Base-by-base conservation (phyloP, 2,329 filamentous ascomycete species). In the Clonostachys sp. region DNA sequence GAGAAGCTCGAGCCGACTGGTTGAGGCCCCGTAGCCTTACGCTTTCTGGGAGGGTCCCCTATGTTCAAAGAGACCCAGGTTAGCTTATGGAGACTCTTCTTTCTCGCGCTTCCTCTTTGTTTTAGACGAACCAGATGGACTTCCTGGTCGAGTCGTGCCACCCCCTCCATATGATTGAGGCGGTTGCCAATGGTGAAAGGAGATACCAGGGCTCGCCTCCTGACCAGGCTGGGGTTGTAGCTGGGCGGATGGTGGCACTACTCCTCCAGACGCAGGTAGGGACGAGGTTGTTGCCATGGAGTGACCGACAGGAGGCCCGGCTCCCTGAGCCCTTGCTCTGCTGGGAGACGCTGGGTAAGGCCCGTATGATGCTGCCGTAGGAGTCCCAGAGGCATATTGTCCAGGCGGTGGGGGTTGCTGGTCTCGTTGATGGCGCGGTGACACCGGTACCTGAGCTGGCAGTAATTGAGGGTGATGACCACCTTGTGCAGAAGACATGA, bases 151-250 rank as follows among this genome's bases (percentile, higher is more conserved):
- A 58, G 83, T 81, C 48, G 78, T 74, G 62, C 76, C 70, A 51
- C 75, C 70, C 50, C 13, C 17, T 13, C 17, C 73, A 65, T 87
- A 78, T 52, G 82, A 79, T 18, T 76, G 79, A 13, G 91, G 91
- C 42, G 91, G 91, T 50, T 92, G 87, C 90, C 91, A 96, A 62
- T 95, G 89, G 61, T 95, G 89, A 63, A 96, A 96, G 65, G 89
- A 94, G 43, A 95, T 87, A 18, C 85, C 87, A 1, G 86, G 83
- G 39, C 66, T 71, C 56, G 61, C 64, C 67, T 65, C 69, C 43
- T 74, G 69, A 46, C 68, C 58, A 9, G 12, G 24, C 24, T 30
- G 24, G 4, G 24, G 24, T 30, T 30, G 24, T 30, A 30, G 24
- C 24, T 30, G 24, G 8, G 24, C 24, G 24, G 24, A 30, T 30